A percentile compares a stretch with the other conserved stretches of the same genome.
Evolutionary conservation across 768 basidiomycete species (phyloP).

Genomic region (Strobilomyces dryophilus): DNA sequence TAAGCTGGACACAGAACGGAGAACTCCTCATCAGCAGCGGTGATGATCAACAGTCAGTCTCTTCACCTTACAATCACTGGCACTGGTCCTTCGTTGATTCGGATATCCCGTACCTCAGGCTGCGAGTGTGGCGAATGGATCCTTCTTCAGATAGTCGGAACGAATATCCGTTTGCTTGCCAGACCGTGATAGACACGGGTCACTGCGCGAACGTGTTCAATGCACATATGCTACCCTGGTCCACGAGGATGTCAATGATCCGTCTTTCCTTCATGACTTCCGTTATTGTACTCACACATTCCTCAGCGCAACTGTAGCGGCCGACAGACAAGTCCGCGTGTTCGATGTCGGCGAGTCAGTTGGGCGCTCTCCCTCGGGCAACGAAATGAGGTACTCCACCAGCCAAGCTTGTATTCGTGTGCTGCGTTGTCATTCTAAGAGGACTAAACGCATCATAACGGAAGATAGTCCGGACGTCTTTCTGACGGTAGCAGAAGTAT

Average conservation of each 20-base stretch:
- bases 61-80: neutral
- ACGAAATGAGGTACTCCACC: constrained; percentile 44
- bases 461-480: constrained; percentile 77
- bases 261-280: constrained; percentile 13
- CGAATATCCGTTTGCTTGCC: constrained; percentile 63
- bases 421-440: constrained; percentile 64
- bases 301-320: constrained; percentile 64
- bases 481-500: constrained; percentile 74
- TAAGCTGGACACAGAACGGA: constrained; percentile 69
- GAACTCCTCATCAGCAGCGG: constrained; percentile 64
- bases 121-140: constrained; percentile 79
- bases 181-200: constrained; percentile 70
- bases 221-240: constrained; percentile 72
- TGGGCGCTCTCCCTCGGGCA: constrained; percentile 34
- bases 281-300: constrained; percentile 6
- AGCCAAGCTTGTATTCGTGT: constrained; percentile 47
- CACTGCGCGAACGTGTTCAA: constrained; percentile 86
- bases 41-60: constrained; percentile 63
- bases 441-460: constrained; percentile 76
- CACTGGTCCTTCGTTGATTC: neutral
- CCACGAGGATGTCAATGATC: constrained; percentile 65
- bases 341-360: constrained; percentile 59
- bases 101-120: constrained; percentile 33
- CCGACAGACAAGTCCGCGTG: constrained; percentile 72
- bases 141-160: constrained; percentile 29